These are phyloP conservation scores for Rhytidiadelphus loreus DNA, from an alignment of 225 moss, liverwort and hornwort genomes.

Conservation along the genomic window DNA sequence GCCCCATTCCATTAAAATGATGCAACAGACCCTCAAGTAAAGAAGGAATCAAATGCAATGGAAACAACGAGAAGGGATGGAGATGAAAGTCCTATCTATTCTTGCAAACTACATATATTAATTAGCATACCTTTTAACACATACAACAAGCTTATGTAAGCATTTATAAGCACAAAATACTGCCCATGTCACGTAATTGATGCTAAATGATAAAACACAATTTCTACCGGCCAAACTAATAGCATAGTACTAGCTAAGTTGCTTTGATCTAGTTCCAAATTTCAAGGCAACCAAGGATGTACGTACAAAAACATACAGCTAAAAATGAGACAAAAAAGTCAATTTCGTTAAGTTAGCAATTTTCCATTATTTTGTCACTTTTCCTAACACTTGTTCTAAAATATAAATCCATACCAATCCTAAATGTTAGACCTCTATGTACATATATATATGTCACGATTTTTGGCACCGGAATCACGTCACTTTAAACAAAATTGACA, in stretches of 20 bases:
- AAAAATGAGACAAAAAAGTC: no score
- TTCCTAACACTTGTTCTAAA: neutral
- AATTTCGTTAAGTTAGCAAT: neutral
- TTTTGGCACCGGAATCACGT: fast-evolving
- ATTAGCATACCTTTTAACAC: neutral
- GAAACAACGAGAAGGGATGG: neutral
- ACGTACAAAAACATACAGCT: fast-evolving
- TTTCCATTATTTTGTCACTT: neutral
- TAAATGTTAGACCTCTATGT: neutral
- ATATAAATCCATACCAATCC: neutral
- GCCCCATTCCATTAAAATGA: neutral
- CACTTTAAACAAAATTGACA: neutral
- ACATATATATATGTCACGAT: neutral
- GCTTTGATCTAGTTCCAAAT: neutral
- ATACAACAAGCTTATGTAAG: neutral
- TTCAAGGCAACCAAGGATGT: neutral
- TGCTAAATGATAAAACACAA: neutral
- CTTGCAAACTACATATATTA: neutral
- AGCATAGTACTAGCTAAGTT: neutral
- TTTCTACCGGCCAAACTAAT: neutral
- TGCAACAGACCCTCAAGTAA: neutral
- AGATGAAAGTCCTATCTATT: neutral
- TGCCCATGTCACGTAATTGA: no score
- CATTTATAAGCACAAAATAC: neutral
- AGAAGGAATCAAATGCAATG: neutral